Evolutionary conservation across 768 basidiomycete genomes (phyloP).

Genomic region (Hygrophorus pudorinus): DNA sequence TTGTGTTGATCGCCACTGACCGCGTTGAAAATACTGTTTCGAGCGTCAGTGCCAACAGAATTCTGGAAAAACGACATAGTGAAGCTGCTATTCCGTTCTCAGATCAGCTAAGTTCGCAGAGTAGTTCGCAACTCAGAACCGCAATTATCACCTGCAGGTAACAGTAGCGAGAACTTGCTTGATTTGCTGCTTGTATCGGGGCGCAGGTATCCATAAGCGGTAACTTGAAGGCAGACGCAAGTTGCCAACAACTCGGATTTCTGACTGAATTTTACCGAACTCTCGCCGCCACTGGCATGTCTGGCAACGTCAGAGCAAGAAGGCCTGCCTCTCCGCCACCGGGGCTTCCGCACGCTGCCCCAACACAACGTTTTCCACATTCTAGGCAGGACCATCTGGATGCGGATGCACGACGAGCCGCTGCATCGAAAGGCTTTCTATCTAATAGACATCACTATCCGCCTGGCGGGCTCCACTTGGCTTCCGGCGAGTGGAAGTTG

Average conservation of each 20-base stretch:
- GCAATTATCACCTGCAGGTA: too few species aligned
- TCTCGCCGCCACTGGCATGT: slow-evolving; percentile 21
- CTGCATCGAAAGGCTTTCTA: slow-evolving; percentile 54
- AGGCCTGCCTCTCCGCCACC: slow-evolving; percentile 62
- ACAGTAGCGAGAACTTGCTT: too few species aligned
- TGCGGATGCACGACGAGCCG: slow-evolving; percentile 62
- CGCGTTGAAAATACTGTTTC: background rate
- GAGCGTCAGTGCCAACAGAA: background rate
- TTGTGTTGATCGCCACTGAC: background rate
- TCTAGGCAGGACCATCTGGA: slow-evolving; percentile 56
- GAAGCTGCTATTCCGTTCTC: background rate
- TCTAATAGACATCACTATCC: slow-evolving; percentile 39
- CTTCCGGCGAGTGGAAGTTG: slow-evolving; percentile 69
- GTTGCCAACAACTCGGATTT: too few species aligned
- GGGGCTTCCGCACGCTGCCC: slow-evolving; percentile 27
- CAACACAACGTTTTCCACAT: slow-evolving; percentile 54
- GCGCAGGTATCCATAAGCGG: too few species aligned
- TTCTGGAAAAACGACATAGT: background rate
- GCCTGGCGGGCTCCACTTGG: slow-evolving; percentile 54
- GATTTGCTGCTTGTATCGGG: too few species aligned
- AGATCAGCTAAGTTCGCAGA: background rate
- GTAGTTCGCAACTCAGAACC: background rate
- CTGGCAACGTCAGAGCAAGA: slow-evolving; percentile 52
- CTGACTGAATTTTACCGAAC: too few species aligned
- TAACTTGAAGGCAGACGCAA: too few species aligned